Conservation (phyloP, 345 rosid genomes). For the Bruguiera parviflora region DNA sequence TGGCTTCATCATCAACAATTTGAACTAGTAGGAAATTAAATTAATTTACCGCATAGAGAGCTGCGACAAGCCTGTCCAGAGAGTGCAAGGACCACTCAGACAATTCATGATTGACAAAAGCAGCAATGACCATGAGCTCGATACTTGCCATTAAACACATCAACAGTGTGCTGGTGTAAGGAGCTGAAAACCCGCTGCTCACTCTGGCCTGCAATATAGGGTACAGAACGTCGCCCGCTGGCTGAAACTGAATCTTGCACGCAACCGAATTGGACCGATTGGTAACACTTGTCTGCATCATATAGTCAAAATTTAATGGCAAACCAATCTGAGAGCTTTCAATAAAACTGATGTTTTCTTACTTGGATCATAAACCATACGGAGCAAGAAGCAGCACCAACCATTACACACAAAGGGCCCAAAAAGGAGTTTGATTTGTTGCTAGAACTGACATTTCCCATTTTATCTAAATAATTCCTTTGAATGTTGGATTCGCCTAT, state of each 20-base stretch:
- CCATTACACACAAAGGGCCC: slow-evolving; percentile 61
- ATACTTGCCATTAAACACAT: slow-evolving; percentile 72
- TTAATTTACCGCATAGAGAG: slow-evolving; percentile 61
- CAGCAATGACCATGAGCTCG: slow-evolving; percentile 48
- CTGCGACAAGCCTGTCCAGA: slow-evolving; percentile 53
- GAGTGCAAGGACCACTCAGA: slow-evolving; percentile 64
- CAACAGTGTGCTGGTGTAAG: slow-evolving; percentile 69
- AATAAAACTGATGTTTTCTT: slow-evolving; percentile 1
- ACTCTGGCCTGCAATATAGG: slow-evolving; percentile 43
- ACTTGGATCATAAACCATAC: slow-evolving; percentile 85
- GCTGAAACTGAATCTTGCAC: too few relatives aligned
- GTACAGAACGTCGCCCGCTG: too few relatives aligned
- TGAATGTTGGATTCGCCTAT: slow-evolving; percentile 67
- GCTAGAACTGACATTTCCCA: slow-evolving; percentile 18
- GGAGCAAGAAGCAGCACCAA: slow-evolving; percentile 57
- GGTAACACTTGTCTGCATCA: too few relatives aligned
- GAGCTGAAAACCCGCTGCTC: slow-evolving; percentile 67
- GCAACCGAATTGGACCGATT: too few relatives aligned
- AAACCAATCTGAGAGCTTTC: not conserved
- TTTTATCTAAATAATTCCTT: slow-evolving; percentile 58
- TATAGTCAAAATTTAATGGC: not conserved
- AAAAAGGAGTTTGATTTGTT: slow-evolving; percentile 41
- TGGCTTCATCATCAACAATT: not conserved
- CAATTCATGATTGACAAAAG: slow-evolving; percentile 32
- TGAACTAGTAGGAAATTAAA: not conserved